Conservation (phyloP, 1,139 yeast species). For the Sugiyamaella japonica region DNA sequence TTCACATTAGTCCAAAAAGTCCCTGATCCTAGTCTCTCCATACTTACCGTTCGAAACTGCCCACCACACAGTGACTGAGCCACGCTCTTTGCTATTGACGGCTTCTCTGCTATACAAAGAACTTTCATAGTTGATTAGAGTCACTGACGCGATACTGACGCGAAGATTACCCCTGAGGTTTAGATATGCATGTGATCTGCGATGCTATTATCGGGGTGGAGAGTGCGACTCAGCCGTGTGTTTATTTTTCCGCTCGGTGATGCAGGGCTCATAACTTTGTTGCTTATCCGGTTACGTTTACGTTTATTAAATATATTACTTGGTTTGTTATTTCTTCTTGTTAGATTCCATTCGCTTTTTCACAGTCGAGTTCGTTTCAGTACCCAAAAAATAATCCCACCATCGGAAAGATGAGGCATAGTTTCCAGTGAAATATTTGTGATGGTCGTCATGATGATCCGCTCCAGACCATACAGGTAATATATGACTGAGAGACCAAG, state of each 20-base stretch:
- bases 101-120: conserved; percentile 96
- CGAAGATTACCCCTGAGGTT: conserved; percentile 7
- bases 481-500: conserved; percentile 88
- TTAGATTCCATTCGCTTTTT: conserved; percentile 21
- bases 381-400: conserved; percentile 82
- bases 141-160: conserved; percentile 8
- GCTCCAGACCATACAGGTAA: conserved; percentile 98
- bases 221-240: background rate
- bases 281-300: too few relatives aligned
- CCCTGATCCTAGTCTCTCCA: background rate
- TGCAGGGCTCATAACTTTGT: too few relatives aligned
- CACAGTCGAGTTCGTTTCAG: conserved; percentile 57
- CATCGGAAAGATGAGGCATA: conserved; percentile 90
- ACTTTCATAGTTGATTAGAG: conserved; percentile 53
- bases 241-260: too few relatives aligned
- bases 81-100: conserved; percentile 89
- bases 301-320: background rate
- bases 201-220: conserved; percentile 1
- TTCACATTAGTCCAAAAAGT: background rate
- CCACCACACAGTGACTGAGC: conserved; percentile 79
- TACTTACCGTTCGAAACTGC: conserved; percentile 39
- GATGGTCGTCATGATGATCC: conserved; percentile 96
- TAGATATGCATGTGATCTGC: background rate
- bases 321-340: conserved; percentile 11
- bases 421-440: conserved; percentile 88